Evolutionary conservation across 768 basidiomycete species (phyloP).

Genomic region (Cystofilobasidium bisporidii): DNA sequence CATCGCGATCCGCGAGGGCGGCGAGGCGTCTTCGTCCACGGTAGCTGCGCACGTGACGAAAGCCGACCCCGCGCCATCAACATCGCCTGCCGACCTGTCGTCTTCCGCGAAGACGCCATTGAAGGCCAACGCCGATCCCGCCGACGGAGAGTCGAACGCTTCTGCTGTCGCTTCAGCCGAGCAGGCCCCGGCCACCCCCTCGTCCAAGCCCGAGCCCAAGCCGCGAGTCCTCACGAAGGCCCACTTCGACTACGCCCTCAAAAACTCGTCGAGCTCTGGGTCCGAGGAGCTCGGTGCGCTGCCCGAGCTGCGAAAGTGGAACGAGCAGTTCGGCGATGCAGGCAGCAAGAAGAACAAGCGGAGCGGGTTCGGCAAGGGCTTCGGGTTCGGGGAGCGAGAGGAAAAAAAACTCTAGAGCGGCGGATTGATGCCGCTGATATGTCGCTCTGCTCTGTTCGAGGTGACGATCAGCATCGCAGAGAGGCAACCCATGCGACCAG

Average conservation of each 20-base stretch:
- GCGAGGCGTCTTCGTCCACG: not conserved
- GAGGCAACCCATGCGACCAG: too few relatives aligned
- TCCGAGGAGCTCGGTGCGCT: constrained; percentile 50
- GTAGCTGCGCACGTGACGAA: too few relatives aligned
- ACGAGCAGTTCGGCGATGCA: constrained; percentile 89
- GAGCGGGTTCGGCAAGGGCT: constrained; percentile 78
- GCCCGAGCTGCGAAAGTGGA: constrained; percentile 52
- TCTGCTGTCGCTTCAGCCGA: too few relatives aligned
- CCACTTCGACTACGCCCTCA: constrained; percentile 75
- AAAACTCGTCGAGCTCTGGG: constrained; percentile 80
- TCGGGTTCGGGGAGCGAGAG: constrained; percentile 56
- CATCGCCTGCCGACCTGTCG: not conserved
- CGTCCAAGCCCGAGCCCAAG: constrained; percentile 18
- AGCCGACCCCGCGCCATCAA: too few relatives aligned
- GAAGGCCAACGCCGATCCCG: not conserved
- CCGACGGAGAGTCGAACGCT: not conserved
- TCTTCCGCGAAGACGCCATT: too few relatives aligned
- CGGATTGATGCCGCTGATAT: not conserved
- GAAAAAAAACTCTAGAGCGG: constrained; percentile 27
- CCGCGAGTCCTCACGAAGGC: constrained; percentile 47
- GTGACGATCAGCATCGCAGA: too few relatives aligned
- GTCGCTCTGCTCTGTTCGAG: too few relatives aligned
- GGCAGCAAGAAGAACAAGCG: constrained; percentile 55
- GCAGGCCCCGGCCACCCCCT: not conserved
- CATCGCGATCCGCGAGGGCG: not conserved